phyloP scores from a whole-genome alignment of 257 asterid species.

The Gentiana dahurica region DNA sequence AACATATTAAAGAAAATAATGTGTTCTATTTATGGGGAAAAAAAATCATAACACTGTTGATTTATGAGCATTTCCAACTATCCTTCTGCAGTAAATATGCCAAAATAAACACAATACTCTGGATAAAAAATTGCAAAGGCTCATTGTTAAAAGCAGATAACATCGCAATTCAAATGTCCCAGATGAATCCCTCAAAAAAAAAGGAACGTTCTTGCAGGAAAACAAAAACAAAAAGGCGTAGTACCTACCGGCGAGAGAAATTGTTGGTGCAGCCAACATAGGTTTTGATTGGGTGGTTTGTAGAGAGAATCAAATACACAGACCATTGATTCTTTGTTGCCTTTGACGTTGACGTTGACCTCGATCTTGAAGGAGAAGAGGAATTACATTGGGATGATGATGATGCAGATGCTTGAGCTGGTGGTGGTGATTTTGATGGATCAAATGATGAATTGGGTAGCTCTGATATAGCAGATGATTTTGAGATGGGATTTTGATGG shows the following conservation, averaged over 20 bases:
- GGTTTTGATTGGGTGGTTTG: conserved; percentile 61
- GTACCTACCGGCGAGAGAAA: conserved; percentile 58
- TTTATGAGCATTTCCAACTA: too few species aligned
- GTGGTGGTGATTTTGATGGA: conserved; percentile 4
- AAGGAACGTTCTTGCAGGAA: background rate
- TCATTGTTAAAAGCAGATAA: too few species aligned
- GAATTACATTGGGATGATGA: conserved; percentile 1
- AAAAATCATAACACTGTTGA: too few species aligned
- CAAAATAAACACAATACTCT: too few species aligned
- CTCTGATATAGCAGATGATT: conserved; percentile 5
- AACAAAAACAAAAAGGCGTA: too few species aligned
- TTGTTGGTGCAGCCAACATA: conserved; percentile 78
- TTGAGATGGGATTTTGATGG: conserved; percentile 16
- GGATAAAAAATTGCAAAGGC: too few species aligned
- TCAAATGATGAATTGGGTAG: conserved; percentile 12
- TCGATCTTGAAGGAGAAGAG: too few species aligned
- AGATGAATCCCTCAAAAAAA: too few species aligned
- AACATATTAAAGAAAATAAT: too few species aligned
- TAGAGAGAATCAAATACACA: conserved; percentile 70
- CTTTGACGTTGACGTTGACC: conserved; percentile 19
- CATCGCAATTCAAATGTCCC: too few species aligned
- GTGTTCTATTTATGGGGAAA: too few species aligned
- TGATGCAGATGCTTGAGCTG: conserved; percentile 7
- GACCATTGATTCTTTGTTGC: conserved; percentile 35
- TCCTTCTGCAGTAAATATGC: too few species aligned